Evolutionary conservation across 768 basidiomycete species (phyloP).

Genomic region (Panaeolus papilionaceus): DNA sequence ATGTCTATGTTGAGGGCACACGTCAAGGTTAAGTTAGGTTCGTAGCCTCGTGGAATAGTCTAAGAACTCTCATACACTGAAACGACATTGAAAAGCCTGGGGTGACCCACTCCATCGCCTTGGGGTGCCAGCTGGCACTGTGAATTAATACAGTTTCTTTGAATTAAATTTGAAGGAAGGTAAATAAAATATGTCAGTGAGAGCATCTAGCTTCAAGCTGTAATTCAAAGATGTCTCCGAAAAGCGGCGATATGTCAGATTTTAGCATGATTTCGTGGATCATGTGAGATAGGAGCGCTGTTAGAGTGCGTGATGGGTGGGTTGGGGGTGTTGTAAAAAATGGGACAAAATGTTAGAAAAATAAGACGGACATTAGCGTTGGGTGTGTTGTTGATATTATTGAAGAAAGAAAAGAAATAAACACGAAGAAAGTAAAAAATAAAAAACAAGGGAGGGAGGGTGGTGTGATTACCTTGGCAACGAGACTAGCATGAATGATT

Average conservation of each 20-base stretch:
- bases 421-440: background rate
- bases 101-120: too few relatives aligned
- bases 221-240: background rate
- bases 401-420: too few relatives aligned
- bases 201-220: background rate
- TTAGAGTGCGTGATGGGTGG: background rate
- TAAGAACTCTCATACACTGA: too few relatives aligned
- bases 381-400: too few relatives aligned
- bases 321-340: too few relatives aligned
- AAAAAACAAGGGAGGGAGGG: background rate
- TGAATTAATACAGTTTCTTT: background rate
- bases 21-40: too few relatives aligned
- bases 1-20: too few relatives aligned
- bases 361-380: too few relatives aligned
- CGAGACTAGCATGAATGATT: background rate
- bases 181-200: background rate
- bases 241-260: background rate
- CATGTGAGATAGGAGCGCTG: background rate
- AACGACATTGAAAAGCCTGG: too few relatives aligned
- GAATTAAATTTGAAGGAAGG: background rate
- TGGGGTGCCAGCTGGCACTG: too few relatives aligned
- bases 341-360: too few relatives aligned
- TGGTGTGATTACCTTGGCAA: constrained; percentile 4
- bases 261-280: background rate
- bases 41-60: too few relatives aligned